Base-by-base conservation (phyloP, 1,284 basidiomycete genomes). In the Gomphus bonarii region DNA sequence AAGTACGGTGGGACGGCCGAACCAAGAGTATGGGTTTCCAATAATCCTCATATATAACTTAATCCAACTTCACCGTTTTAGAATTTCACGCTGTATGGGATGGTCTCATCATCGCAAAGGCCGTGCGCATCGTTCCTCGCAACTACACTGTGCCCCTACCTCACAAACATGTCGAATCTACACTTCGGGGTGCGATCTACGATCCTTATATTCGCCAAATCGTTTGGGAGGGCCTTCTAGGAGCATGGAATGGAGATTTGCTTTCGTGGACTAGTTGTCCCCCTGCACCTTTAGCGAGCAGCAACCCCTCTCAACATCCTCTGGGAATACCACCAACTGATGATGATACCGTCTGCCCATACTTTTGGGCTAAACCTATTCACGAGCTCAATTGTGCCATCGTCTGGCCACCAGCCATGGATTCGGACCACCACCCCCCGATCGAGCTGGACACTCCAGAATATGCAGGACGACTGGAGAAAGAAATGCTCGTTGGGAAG, bases 71-170 rank as follows among this genome's bases (percentile, higher is more conserved):
- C 52, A 20, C 46, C 14, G 35, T 28, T 49, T 33, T 61, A 91
- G 87, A 88, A 64, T 74, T 95, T 3, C 93, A 95, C 67, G 85
- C 84, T 0, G 75, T 92, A 0, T 95, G 93, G 93, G 93, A 95
- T 65, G 75, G 75, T 12, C 75, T 84, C 28, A 78, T 97, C 55
- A 84, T 97, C 62, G 82, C 89, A 5, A 85, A 91, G 69, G 81
- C 84, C 31, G 78, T 97, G 58, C 84, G 90, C 40, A 79, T 80
- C 28, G 76, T 90, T 0, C 78, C 85, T 0, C 61, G 65, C 40
- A 94, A 94, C 70, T 95, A 97, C 67, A 82, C 85, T 1, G 69
- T 65, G 0, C 88, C 84, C 1, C 74, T 94, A 0, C 82, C 86
- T 0, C 72, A 74, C 25, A 43, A 36, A 20, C 75, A 81, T 48